Base-by-base conservation (phyloP, 2,329 filamentous ascomycete species). In the Pleurostoma richardsiae region DNA sequence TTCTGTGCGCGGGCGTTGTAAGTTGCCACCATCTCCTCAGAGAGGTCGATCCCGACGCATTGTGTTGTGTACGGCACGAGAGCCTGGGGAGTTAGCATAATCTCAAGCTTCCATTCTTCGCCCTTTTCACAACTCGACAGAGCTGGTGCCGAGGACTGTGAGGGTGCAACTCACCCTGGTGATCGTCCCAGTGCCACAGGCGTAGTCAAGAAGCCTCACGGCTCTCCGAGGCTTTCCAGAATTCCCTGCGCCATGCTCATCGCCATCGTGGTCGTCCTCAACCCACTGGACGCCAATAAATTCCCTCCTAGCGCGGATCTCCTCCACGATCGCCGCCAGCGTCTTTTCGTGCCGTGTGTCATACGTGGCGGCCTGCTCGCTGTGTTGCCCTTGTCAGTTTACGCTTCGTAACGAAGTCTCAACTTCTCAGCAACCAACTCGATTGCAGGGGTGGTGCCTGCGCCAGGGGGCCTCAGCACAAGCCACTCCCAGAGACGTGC, bases 161-260 rank as follows among this genome's bases (percentile, higher is more conserved):
- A 36, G 33, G n/a, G 8, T 2, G 2, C 26, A 26, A 66, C 73
- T 54, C 59, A 86, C 83, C 62, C 77, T 73, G 10, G 84, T 85
- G 52, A 88, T 71, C 46, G 80, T 64, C 3, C 85, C 85, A 5
- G 84, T 83, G 6, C 87, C 87, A 59, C 86, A 90, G 11, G 87
- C 87, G 63, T 90, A 91, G 60, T 91, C 87, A 2, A 90, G 70
- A 26, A 89, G 65, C 41, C 76, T 74, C 39, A 81, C 70, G 47
- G 56, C 58, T 57, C 55, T 68, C 42, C 50, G 54, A 2, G 55
- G 49, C 36, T 50, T 48, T 41, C 51, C 45, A 27, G 43, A 48
- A 30, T 56, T 54, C 29, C 59, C 56, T 19, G 53, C 57, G 10
- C 50, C 53, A 7, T 60, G 57, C 8, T 57, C 54, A 4, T 60